These are phyloP conservation scores for Blastomyces percursus DNA, from an alignment of 2,329 filamentous ascomycete genomes.

Conservation along the genomic window DNA sequence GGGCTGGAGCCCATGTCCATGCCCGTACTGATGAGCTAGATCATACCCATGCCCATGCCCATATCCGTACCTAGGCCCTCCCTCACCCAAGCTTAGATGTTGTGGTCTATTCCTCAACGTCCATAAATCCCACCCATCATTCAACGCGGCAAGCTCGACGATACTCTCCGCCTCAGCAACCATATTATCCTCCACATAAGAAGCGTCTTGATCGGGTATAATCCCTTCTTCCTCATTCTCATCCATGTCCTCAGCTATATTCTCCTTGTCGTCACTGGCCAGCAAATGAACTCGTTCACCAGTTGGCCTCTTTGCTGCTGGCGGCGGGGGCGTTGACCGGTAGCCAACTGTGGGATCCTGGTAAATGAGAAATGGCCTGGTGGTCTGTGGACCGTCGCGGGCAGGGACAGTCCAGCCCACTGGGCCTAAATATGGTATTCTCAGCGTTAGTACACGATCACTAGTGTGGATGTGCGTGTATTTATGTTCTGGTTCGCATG, in stretches of 20 bases:
- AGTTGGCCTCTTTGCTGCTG: background rate
- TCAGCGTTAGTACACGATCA: background rate
- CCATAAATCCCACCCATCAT: background rate
- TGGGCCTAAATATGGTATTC: conserved; percentile 12
- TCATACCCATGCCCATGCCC: background rate
- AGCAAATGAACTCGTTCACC: conserved; percentile 5
- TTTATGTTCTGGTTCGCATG: background rate
- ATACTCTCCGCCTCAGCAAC: conserved; percentile 7
- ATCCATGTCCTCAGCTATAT: conserved; percentile 3
- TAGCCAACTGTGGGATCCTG: conserved; percentile 11
- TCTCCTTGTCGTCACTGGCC: conserved; percentile 14
- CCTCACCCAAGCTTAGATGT: background rate
- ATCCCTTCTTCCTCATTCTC: conserved; percentile 1
- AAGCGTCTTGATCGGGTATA: background rate
- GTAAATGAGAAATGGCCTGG: conserved; percentile 14
- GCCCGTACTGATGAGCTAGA: background rate
- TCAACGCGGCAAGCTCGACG: conserved; percentile 1
- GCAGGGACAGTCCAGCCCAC: conserved; percentile 13
- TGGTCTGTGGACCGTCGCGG: conserved; percentile 4
- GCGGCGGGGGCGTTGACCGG: background rate
- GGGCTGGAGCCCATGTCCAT: background rate
- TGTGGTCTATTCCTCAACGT: background rate
- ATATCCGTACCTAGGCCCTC: background rate
- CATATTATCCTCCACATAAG: conserved; percentile 4
- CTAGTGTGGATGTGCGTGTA: conserved; percentile 1